Percentiles rank a stretch among this genome's conserved stretches.
Conservation (phyloP, 768 basidiomycete genomes). For the Termitomyces sp. region DNA sequence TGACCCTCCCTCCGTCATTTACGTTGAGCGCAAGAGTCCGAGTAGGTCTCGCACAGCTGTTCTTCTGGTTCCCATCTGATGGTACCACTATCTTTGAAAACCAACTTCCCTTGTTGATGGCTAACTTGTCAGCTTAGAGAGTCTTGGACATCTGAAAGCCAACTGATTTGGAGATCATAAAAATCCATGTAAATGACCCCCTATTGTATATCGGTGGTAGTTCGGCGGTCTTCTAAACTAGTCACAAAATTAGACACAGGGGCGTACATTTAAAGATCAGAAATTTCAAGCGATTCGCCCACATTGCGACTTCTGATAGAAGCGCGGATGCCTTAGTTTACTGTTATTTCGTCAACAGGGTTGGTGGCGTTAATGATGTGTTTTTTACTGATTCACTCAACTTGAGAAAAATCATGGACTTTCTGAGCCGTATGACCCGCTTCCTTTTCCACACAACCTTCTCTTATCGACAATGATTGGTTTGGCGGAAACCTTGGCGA, state of each 20-base stretch:
- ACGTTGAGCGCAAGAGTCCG: not conserved
- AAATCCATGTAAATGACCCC: not conserved
- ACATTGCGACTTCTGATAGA: not conserved
- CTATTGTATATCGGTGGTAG: not conserved
- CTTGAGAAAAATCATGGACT: no score
- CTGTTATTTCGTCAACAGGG: no score
- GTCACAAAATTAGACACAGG: not conserved
- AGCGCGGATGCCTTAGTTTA: no score
- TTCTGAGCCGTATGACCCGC: no score
- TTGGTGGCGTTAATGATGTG: no score
- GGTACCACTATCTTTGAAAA: not conserved
- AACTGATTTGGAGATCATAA: not conserved
- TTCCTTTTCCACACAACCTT: no score
- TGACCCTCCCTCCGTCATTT: not conserved
- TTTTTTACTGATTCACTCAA: no score
- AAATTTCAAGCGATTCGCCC: not conserved
- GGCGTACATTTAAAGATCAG: not conserved
- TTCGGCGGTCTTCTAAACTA: not conserved
- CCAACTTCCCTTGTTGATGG: not conserved
- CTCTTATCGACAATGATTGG: no score
- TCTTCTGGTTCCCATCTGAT: not conserved
- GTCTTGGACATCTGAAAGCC: not conserved
- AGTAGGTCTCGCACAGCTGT: not conserved
- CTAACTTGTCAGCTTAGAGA: not conserved
- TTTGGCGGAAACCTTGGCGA: no score